Evolutionary conservation across 2,329 filamentous ascomycete genomes (phyloP), one percentile per base, ranked within the genome.

Genomic region (Colletotrichum liriopes): DNA sequence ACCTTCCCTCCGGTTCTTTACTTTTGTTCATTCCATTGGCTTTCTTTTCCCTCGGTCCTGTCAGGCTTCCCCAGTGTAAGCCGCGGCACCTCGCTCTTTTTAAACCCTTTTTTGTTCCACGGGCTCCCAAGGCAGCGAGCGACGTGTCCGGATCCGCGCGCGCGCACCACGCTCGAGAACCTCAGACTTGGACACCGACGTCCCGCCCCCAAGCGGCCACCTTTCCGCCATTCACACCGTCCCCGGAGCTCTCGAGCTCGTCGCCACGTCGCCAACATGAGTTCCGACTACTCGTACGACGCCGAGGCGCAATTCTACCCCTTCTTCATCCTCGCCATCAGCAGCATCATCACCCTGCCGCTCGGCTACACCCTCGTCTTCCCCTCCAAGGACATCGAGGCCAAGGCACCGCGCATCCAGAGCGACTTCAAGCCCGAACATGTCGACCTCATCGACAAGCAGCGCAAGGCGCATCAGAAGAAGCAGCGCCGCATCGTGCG

Each of bases 281-380:
- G 93, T 81, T 94, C 93, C 79, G 96, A 98, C 84, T 99, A 99
- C 88, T 97, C 94, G 79, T 99, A 99, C 86, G 96, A 99, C 89
- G 94, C 98, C 81, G 91, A 96, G 90, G 95, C 95, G 78, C 94
- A 98, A 90, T 98, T 98, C 87, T 99, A 98, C 88, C 96, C 97
- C 77, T 98, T 97, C 90, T 99, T 99, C 87, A 93, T 98, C 84
- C 92, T 98, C 81, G 98, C 95, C 54, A 89, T 98, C 79, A 91
- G 93, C 74, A 92, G 92, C 79, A 91, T 99, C 76, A 89, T 98
- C 83, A 98, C 96, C 43, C 85, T 98, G 71, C 95, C 96, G 74
- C 89, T 97, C 79, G 97, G 96, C 78, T 98, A 97, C 84, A 93
- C 92, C 76, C 91, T 98, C 77, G 88, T 98, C 79, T 93, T 92